These are phyloP conservation scores for Grosmannia huntii DNA, from an alignment of 2,329 filamentous ascomycete species.

Conservation along the genomic window DNA sequence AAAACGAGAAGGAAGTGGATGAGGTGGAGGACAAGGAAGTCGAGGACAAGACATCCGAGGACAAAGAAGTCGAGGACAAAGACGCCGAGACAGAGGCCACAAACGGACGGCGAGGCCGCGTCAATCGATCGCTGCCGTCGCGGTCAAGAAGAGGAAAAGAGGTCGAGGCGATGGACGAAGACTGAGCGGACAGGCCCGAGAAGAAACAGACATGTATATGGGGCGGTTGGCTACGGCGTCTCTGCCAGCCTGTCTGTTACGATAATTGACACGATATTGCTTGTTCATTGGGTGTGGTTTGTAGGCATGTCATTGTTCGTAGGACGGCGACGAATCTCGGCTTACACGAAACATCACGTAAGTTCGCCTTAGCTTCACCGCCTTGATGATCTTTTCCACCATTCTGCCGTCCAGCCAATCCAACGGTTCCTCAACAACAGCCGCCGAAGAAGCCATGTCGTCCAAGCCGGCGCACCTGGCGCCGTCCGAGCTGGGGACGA, in stretches of 20 bases:
- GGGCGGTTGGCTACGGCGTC: neutral
- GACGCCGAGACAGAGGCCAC: neutral
- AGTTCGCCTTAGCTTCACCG: too few species aligned
- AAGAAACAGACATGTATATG: neutral
- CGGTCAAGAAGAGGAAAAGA: neutral
- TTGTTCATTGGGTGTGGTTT: too few species aligned
- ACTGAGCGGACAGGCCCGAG: neutral
- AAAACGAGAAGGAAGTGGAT: neutral
- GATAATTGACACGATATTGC: neutral
- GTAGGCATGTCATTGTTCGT: too few species aligned
- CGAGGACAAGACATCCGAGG: too few species aligned
- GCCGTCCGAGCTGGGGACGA: conserved; percentile 72
- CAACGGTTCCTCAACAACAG: neutral
- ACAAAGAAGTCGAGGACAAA: neutral
- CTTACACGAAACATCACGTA: too few species aligned
- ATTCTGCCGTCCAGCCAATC: neutral
- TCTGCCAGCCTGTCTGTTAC: neutral
- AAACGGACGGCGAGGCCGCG: neutral
- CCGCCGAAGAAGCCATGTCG: neutral
- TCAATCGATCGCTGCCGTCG: neutral
- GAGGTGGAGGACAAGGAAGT: neutral
- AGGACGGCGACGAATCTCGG: too few species aligned
- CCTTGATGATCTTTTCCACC: neutral
- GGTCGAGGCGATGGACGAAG: conserved; percentile 4
- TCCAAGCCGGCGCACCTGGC: conserved; percentile 52